phyloP scores from a whole-genome alignment of 2,329 filamentous ascomycete species.

The Alternaria alternata region DNA sequence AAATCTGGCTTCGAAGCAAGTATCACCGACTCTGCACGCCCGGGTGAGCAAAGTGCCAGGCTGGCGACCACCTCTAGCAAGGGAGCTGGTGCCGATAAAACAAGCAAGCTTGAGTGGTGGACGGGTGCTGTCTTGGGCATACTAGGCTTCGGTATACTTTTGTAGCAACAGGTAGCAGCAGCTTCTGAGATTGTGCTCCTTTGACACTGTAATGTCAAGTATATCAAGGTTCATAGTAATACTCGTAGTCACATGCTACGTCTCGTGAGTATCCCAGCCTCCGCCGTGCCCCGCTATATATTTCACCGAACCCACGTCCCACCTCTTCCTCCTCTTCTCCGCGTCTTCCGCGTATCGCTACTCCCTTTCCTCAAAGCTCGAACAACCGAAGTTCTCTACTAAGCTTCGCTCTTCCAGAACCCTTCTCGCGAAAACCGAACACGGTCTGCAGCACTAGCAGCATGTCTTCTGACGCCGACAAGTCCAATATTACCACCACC shows the following conservation, averaged over 20 bases:
- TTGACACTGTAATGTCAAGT: not conserved
- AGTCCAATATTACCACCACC: slow-evolving; percentile 15
- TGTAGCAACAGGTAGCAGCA: not conserved
- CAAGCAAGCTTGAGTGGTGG: slow-evolving; percentile 16
- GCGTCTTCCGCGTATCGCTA: not conserved
- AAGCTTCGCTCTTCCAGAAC: not conserved
- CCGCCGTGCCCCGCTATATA: not conserved
- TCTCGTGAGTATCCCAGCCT: not conserved
- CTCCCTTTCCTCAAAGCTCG: not conserved
- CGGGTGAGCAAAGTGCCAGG: slow-evolving; percentile 1
- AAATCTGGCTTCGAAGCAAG: slow-evolving; percentile 33
- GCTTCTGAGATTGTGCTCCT: not conserved
- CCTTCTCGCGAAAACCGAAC: not conserved
- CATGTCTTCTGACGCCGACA: slow-evolving; percentile 10
- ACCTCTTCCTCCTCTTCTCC: not conserved
- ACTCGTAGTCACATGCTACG: slow-evolving; percentile 57
- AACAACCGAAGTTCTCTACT: not conserved
- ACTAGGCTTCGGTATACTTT: slow-evolving; percentile 1
- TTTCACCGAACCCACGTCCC: not conserved
- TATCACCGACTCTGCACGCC: slow-evolving; percentile 21
- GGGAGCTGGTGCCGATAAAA: not conserved
- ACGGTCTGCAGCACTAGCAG: not conserved
- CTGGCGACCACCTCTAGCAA: slow-evolving; percentile 18
- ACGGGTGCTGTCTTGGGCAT: slow-evolving; percentile 13
- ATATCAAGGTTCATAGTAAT: slow-evolving; percentile 5